Evolutionary conservation across 495 filamentous ascomycete genomes (phyloP), one percentile per base, ranked within the genome.

Genomic region (Emericellopsis terricola): DNA sequence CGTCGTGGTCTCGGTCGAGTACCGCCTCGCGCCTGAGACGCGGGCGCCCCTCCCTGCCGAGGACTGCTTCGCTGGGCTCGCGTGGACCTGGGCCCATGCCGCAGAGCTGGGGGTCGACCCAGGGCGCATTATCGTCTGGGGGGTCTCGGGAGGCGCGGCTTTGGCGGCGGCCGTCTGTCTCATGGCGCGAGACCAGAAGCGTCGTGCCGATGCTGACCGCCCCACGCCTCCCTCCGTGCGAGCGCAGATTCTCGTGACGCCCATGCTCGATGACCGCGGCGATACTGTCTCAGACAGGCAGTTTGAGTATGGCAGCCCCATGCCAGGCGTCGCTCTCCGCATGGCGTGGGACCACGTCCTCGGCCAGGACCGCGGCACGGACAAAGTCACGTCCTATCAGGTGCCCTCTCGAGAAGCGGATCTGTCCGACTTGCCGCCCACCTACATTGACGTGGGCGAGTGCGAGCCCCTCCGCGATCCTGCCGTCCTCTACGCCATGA

Each of bases 21-120:
- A 47, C 37, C 45, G 51, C n/a, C 43, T 51, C 20, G 38, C 47
- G 4, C 51, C 51, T 4, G 48, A 55, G 28, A 15, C 34, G 19
- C 38, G 17, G 9, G 28, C 28, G 6, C 47, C 50, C 11, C 40
- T 28, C 0, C 45, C 41, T 5, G 33, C 41, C 2, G 44, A 48
- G 16, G 51, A 55, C 26, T 36, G 36, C 17, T 55, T 49, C 34
- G 41, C 44, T 28, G 48, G 47, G 3, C 38, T 53, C 9, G 29
- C 34, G 3, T 55, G 43, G 38, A 28, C 49, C 6, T 15, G 19
- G 14, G 33, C 34, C 3, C 44, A 55, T 24, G 39, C 45, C 10
- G 19, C 23, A 2, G 41, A 42, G 13, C 29, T 55, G 14, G 41
- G 43, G 4, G 44, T 55, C 27, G 49, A 52, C 39, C 38, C 47